Base-by-base conservation (phyloP, 148 eudicot genomes). In the Camellia lanceoleosa region DNA sequence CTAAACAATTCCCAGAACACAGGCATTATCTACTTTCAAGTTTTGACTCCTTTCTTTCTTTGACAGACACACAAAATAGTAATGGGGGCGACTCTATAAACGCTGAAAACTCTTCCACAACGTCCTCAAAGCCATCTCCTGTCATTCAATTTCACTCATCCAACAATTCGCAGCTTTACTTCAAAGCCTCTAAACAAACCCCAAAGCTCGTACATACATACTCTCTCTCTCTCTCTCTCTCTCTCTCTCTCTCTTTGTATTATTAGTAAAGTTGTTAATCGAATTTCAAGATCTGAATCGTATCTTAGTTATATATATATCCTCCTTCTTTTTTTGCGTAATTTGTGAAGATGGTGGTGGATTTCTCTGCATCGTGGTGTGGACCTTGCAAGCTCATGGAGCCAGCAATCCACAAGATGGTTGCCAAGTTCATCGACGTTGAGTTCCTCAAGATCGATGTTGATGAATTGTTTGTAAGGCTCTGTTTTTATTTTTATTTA, bases 331-430 rank as follows among this genome's bases (percentile, higher is more conserved):
- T 1, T 60, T 49, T 79, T 52, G 68, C 15, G 42, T 20, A 72
- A 63, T 67, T 30, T 80, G 76, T 72, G 43, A 44, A 93, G 98
- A 79, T 93, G 87, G 98, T 95, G 78, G 90, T 95, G 65, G 97
- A 95, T 89, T 95, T 95, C 75, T 84, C 98, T 23, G 99, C 95
- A 7, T 51, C 90, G 3, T 95, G 99, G 98, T 93, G 99, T 69
- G 95, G 97, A 13, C 99, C 98, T 1, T 93, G 97, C 88, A 93
- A 83, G 89, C 47, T 93, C 59, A 89, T 95, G 83, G 97, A 89
- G 85, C 99, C 99, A 11, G 90, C 83, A 49, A 74, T 93, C 80
- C 71, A 78, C 10, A 87, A 83, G 42, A 89, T 95, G 91, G 85
- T 97, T 30, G 55, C 84, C 23, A 85, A 88, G 46, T 92, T 79